Evolutionary conservation across 352 stramenopile species (phyloP).

Genomic region (Phytophthora europaea): DNA sequence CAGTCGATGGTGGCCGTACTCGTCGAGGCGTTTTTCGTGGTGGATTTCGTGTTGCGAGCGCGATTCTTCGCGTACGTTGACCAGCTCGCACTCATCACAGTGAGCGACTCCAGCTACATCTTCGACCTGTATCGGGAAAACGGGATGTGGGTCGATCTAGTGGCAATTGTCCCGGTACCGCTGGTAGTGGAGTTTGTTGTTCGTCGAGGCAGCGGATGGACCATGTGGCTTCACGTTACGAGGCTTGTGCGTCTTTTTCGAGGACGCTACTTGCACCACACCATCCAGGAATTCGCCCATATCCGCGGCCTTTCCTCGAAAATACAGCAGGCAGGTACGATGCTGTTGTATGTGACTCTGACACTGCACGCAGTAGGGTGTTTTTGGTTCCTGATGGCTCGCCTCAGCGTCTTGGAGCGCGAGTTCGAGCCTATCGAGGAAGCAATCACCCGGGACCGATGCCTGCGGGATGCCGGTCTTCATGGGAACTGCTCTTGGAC

Average conservation of each 20-base stretch:
- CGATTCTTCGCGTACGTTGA: constrained; percentile 80
- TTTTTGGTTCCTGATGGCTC: constrained; percentile 81
- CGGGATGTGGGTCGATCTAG: constrained; percentile 60
- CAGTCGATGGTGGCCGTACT: constrained; percentile 63
- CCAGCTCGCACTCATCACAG: constrained; percentile 65
- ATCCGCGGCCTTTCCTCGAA: constrained; percentile 70
- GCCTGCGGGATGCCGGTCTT: constrained; percentile 54
- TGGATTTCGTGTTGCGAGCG: constrained; percentile 59
- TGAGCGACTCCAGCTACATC: constrained; percentile 74
- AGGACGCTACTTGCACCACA: constrained; percentile 54
- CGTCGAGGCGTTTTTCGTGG: constrained; percentile 66
- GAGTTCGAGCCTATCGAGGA: constrained; percentile 40
- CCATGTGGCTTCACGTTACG: constrained; percentile 54
- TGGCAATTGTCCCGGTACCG: constrained; percentile 67
- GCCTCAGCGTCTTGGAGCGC: constrained; percentile 54
- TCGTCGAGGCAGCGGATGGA: constrained; percentile 27
- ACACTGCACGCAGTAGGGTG: constrained; percentile 71
- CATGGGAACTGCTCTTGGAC: constrained; percentile 80
- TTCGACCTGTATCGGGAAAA: constrained; percentile 70
- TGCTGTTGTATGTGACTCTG: constrained; percentile 75
- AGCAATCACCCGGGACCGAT: constrained; percentile 51
- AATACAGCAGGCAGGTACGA: constrained; percentile 57
- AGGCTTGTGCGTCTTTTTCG: constrained; percentile 63
- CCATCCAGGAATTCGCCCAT: constrained; percentile 69
- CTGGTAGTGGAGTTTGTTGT: constrained; percentile 63